phyloP scores from a whole-genome alignment of 352 stramenopile species.

The Thalassiosira hispida region DNA sequence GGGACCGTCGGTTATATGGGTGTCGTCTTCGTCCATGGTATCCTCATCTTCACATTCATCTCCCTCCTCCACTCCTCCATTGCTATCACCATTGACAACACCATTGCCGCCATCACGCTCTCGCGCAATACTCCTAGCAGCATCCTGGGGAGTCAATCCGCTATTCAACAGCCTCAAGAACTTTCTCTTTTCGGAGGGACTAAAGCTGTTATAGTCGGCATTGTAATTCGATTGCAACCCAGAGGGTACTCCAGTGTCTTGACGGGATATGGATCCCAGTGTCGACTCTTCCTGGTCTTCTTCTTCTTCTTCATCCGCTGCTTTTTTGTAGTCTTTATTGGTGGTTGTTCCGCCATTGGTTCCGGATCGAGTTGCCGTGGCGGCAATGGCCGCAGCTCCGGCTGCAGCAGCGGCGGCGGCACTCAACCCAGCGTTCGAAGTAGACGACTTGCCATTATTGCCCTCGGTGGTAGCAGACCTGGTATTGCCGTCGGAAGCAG shows the following conservation, averaged over 20 bases:
- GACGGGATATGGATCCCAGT: slow-evolving; percentile 2
- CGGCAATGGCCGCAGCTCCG: too few species aligned
- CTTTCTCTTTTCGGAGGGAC: slow-evolving; percentile 70
- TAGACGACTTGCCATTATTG: background rate
- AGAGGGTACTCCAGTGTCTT: slow-evolving; percentile 3
- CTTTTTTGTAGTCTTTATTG: too few species aligned
- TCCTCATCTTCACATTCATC: slow-evolving; percentile 9
- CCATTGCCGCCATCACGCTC: slow-evolving; percentile 40
- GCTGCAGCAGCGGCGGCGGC: background rate
- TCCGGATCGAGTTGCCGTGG: too few species aligned
- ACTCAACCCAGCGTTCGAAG: background rate
- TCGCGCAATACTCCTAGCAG: slow-evolving; percentile 49
- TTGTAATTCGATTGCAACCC: slow-evolving; percentile 23
- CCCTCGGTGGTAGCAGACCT: background rate
- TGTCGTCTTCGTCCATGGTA: slow-evolving; percentile 3
- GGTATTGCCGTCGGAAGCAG: too few species aligned
- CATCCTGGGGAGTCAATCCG: slow-evolving; percentile 63
- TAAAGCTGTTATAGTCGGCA: slow-evolving; percentile 71
- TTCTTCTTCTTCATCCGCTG: background rate
- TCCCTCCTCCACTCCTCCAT: slow-evolving; percentile 7
- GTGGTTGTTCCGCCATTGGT: too few species aligned
- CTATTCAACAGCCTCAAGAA: slow-evolving; percentile 76
- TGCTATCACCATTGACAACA: slow-evolving; percentile 5
- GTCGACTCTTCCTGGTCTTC: background rate
- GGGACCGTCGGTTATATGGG: background rate